Evolutionary conservation across 768 basidiomycete species (phyloP).

Genomic region (Myochromella boudieri): DNA sequence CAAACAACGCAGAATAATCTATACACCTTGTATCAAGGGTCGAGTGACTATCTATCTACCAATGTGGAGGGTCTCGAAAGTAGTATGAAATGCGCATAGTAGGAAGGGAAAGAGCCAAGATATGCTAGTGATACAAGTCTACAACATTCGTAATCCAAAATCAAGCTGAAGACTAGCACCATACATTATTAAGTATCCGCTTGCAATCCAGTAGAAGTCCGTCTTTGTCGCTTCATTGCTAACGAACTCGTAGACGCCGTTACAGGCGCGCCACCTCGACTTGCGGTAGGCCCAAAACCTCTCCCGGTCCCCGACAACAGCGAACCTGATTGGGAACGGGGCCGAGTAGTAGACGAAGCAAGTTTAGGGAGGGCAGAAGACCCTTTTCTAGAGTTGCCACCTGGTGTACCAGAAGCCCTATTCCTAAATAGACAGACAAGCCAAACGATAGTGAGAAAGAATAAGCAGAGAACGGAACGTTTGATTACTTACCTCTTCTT

Average conservation of each 20-base stretch:
- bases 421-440: constrained; percentile 46
- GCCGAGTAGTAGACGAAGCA: constrained; percentile 70
- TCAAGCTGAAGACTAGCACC: constrained; percentile 4
- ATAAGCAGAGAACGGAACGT: no score
- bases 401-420: constrained; percentile 76
- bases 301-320: constrained; percentile 44
- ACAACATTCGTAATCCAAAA: constrained; percentile 27
- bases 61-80: no score
- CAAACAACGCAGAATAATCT: constrained; percentile 13
- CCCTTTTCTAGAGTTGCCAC: constrained; percentile 63
- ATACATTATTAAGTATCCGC: constrained; percentile 27
- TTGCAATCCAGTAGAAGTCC: constrained; percentile 64
- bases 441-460: constrained; percentile 9
- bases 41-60: no score
- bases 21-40: constrained; percentile 11
- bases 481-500: constrained; percentile 83
- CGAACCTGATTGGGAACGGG: constrained; percentile 69
- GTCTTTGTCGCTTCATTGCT: constrained; percentile 78
- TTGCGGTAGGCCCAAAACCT: constrained; percentile 18
- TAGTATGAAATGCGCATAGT: constrained; percentile 9
- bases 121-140: constrained; percentile 33
- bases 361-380: constrained; percentile 67
- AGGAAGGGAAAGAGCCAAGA: constrained; percentile 12
- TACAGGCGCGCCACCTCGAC: constrained; percentile 26
- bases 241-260: constrained; percentile 31